Base-by-base conservation (phyloP, 257 asterid genomes). In the Fraxinus americana region DNA sequence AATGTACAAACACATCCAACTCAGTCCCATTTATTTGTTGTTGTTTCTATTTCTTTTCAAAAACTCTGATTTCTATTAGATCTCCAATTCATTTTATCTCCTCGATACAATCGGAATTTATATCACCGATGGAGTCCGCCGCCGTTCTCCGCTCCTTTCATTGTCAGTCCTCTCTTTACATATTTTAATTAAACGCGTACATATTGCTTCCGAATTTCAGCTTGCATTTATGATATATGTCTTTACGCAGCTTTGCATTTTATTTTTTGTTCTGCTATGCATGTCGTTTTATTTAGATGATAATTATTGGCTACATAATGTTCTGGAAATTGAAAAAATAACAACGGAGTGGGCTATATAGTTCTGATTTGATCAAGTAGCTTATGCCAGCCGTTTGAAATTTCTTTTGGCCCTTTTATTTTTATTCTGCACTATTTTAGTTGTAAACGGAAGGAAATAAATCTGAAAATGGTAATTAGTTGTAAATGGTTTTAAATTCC, bases 81-180 rank as follows among this genome's bases (percentile, higher is more conserved):
- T 82, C 83, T 68, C 79, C 78, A 70, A 63, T 48, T 4, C 80
- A 65, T 67, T 83, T 45, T 78, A 83, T 85, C 85, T 81, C 73
- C 79, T 73, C 77, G 79, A 71, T 76, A 73, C 36, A 14, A 71
- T 77, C 75, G 76, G 39, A 29, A 52, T 35, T 81, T 48, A 7
- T 48, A 79, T 71, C 80, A 72, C 86, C 50, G 10, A 93, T 93
- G 98, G 96, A 91, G 78, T 89, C 97, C 83, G 87, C 90, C 73
- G 89, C 89, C 45, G 92, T 83, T 88, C 90, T 87, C 86, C 94
- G 96, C 83, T 84, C 90, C 78, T 85, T 90, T 79, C 87, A 87
- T 14, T 81, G 98, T 91, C 1, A 83, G 83, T 73, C 61, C 67
- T 63, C 32, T 7, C 5, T 73, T 23, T 70, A 39, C 27, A 23